A percentile compares a stretch with the other conserved stretches of the same genome.
Conservation (phyloP, 192 early-diverging fungal species). For the Backusella australiensis region DNA sequence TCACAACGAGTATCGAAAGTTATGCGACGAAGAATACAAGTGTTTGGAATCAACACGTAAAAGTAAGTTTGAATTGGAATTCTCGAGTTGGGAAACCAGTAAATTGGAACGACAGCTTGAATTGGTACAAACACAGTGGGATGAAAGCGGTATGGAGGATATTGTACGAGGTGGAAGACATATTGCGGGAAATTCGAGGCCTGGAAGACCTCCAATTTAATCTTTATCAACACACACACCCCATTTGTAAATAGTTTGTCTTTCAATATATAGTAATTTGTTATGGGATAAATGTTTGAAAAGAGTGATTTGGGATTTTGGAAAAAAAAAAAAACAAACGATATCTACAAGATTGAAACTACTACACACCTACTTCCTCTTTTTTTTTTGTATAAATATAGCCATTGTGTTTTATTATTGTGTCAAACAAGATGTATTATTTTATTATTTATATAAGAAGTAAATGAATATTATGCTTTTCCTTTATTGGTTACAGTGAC, state of each 20-base stretch:
- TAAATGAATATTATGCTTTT: not conserved
- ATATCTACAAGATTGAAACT: too few relatives aligned
- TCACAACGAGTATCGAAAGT: constrained; percentile 30
- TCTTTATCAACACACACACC: too few relatives aligned
- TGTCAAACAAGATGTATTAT: too few relatives aligned
- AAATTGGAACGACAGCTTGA: constrained; percentile 35
- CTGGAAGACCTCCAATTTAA: not conserved
- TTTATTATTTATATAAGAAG: not conserved
- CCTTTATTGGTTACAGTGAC: not conserved
- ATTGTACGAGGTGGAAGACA: constrained; percentile 7
- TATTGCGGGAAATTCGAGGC: not conserved
- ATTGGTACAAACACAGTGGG: constrained; percentile 32
- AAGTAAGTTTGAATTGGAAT: constrained; percentile 26
- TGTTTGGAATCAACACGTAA: constrained; percentile 15
- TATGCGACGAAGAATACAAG: constrained; percentile 22
- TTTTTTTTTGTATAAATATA: too few relatives aligned
- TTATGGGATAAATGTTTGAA: too few relatives aligned
- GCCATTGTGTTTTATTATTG: too few relatives aligned
- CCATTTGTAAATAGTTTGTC: too few relatives aligned
- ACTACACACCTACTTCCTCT: too few relatives aligned
- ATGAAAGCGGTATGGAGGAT: constrained; percentile 28
- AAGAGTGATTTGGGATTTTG: too few relatives aligned
- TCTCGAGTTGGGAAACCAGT: constrained; percentile 29
- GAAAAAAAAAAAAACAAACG: too few relatives aligned
- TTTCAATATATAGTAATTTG: not conserved